These are phyloP conservation scores for Botrytis paeoniae DNA, from an alignment of 2,329 filamentous ascomycete species.

Conservation along the genomic window DNA sequence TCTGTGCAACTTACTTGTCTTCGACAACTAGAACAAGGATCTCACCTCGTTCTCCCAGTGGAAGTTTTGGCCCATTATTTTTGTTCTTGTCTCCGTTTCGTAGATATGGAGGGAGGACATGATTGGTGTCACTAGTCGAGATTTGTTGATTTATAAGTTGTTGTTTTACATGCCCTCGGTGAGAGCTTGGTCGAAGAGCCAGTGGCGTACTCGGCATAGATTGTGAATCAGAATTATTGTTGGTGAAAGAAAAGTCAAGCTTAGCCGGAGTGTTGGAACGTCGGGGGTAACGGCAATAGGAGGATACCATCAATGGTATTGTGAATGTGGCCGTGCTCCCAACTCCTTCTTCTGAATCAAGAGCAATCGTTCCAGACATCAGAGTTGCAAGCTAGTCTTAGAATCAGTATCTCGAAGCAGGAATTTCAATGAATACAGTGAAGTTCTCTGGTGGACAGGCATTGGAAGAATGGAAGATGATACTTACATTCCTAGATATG, in stretches of 20 bases:
- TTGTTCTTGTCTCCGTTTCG: not conserved
- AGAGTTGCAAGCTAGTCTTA: constrained; percentile 27
- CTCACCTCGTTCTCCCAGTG: constrained; percentile 23
- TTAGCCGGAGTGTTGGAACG: not conserved
- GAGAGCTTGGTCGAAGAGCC: constrained; percentile 2
- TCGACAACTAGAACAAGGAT: constrained; percentile 31
- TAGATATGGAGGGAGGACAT: constrained; percentile 8
- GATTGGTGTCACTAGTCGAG: constrained; percentile 9
- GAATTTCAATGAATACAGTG: not conserved
- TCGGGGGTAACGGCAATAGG: constrained; percentile 13
- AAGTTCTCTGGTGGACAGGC: not conserved
- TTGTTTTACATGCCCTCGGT: not conserved
- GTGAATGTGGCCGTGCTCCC: constrained; percentile 31
- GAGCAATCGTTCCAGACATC: constrained; percentile 29
- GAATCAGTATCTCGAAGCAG: not conserved
- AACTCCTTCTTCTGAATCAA: constrained; percentile 22
- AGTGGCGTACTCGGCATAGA: not conserved
- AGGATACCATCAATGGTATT: constrained; percentile 28
- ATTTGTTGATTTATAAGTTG: constrained; percentile 25
- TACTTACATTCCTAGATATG: constrained; percentile 51
- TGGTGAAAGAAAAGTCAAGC: not conserved
- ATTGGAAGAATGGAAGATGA: not conserved
- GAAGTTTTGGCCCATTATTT: not conserved
- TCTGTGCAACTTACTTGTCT: constrained; percentile 27
- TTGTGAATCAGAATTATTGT: not conserved